phyloP scores from a whole-genome alignment of 2,329 filamentous ascomycete species.

The Phaeosphaeriaceae sp. region DNA sequence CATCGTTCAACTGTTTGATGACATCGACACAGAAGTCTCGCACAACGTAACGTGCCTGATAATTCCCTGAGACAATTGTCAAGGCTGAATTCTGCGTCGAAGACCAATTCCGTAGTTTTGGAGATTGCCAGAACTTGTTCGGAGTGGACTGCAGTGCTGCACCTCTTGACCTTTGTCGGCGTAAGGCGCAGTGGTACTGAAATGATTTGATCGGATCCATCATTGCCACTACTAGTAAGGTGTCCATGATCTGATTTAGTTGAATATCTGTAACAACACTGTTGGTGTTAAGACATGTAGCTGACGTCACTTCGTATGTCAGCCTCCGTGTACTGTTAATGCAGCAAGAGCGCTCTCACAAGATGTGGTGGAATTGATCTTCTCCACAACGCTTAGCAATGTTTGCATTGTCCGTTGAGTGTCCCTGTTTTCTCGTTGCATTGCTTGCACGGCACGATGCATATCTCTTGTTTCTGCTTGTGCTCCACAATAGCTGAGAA shows the following conservation, averaged over 20 bases:
- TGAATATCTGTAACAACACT: background rate
- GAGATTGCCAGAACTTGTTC: background rate
- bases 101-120: background rate
- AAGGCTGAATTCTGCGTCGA: background rate
- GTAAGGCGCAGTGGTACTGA: background rate
- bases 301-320: background rate
- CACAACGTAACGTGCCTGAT: background rate
- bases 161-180: background rate
- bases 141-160: background rate
- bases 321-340: background rate
- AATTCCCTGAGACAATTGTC: background rate
- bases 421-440: background rate
- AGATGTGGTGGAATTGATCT: background rate
- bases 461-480: slow-evolving; percentile 14
- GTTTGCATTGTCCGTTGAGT: background rate
- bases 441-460: background rate
- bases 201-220: background rate
- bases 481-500: background rate
- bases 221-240: background rate
- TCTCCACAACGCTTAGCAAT: background rate
- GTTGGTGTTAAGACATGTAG: background rate
- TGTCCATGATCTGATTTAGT: background rate
- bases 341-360: background rate
- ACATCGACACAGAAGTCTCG: slow-evolving; percentile 3
- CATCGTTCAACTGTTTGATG: background rate